Conservation (phyloP, 1,284 basidiomycete species). For the Crucibulum cyathiforme region DNA sequence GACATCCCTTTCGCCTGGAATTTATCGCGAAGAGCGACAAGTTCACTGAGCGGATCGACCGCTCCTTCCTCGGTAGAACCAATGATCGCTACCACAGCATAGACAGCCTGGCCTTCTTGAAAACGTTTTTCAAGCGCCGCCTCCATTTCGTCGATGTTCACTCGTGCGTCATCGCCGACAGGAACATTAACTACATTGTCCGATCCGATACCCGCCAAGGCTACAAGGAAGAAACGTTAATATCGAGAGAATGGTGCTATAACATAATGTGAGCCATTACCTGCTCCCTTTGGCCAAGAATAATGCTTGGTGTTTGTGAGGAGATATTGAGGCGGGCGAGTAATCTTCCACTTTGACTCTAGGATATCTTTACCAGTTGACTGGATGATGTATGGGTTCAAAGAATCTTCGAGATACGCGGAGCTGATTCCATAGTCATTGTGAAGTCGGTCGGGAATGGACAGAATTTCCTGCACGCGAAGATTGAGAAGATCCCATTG, state of each 20-base stretch:
- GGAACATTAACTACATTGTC: conserved; percentile 42
- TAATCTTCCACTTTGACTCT: conserved; percentile 30
- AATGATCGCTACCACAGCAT: conserved; percentile 51
- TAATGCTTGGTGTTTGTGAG: conserved; percentile 47
- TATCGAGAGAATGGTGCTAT: background rate
- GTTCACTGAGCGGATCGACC: conserved; percentile 48
- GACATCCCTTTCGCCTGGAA: conserved; percentile 40
- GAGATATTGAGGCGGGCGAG: conserved; percentile 26
- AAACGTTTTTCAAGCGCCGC: conserved; percentile 37
- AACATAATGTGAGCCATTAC: conserved; percentile 24
- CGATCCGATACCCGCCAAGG: conserved; percentile 49
- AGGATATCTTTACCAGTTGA: conserved; percentile 42
- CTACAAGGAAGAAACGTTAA: conserved; percentile 25
- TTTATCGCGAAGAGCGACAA: conserved; percentile 41
- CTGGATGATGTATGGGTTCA: conserved; percentile 39
- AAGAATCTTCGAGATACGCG: conserved; percentile 15
- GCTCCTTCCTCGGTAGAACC: conserved; percentile 54
- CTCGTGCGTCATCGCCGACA: conserved; percentile 45
- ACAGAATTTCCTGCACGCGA: conserved; percentile 17
- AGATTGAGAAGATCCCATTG: conserved; percentile 34
- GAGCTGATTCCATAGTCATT: conserved; percentile 23
- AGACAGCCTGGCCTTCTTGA: conserved; percentile 38
- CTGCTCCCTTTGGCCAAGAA: conserved; percentile 56
- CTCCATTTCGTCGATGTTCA: conserved; percentile 37
- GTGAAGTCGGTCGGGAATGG: conserved; percentile 25